Base-by-base conservation (phyloP, 805 yeast genomes). In the Pichia californica region DNA sequence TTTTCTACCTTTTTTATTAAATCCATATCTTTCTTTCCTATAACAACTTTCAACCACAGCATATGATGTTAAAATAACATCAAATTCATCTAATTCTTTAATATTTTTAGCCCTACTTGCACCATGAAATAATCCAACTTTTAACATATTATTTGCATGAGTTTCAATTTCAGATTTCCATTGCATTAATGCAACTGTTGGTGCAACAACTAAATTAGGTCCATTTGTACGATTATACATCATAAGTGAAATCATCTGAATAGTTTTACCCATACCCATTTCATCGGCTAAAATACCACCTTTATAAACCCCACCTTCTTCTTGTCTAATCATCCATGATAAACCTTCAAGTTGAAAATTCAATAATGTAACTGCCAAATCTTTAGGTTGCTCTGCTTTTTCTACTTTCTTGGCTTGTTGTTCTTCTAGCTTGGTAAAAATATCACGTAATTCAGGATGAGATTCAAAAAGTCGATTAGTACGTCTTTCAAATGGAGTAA, bases 261-360 rank as follows among this genome's bases (percentile, higher is more conserved):
- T 89, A 0, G 99, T 93, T 56, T 93, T 93, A 50, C 99, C 99
- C 98, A 93, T 91, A 30, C 99, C 99, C 99, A 93, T 93, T 64
- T 93, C 99, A 68, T 93, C 99, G 5, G 99, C 98, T 37, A 93
- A 68, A 9, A 93, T 82, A 14, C 98, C 99, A 21, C 99, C 99
- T 14, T 75, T 71, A 62, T 83, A 91, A 34, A 70, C 73, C 20
- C 85, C 71, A 19, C 79, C 79, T 56, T 88, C 95, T 57, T 91
- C 98, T 64, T 91, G 98, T 38, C 77, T 71, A 13, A 76, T 53
- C 47, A 93, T 71, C 99, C 99, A 93, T 55, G 83, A 76, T 38
- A 93, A 68, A 16, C 99, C 99, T 67, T 93, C 99, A 14, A 78
- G 68, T 64, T 93, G 99, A 64, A 93, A 93, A 1, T 97, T 98